Evolutionary conservation across 345 rosid species (phyloP).

Genomic region (Pelargonium nanum): DNA sequence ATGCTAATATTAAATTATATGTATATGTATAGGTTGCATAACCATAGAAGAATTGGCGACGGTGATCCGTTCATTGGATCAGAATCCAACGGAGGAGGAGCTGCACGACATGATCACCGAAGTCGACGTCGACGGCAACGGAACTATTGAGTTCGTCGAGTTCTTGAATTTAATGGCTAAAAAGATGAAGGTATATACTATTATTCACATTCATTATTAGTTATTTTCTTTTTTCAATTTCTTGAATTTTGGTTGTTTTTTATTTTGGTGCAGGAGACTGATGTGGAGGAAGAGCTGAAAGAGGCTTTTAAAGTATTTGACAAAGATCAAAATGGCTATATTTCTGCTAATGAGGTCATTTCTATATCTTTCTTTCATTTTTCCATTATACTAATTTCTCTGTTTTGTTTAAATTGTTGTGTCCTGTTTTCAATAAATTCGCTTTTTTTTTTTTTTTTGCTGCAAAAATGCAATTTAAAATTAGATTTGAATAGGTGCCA

Average conservation of each 20-base stretch:
- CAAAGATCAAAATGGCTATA: conserved; percentile 21
- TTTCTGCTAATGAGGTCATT: conserved; percentile 17
- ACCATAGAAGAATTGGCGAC: conserved; percentile 18
- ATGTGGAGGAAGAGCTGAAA: conserved; percentile 20
- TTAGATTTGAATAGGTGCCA: no score
- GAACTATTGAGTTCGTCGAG: conserved; percentile 16
- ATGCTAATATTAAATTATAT: no score
- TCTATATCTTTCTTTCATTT: no score
- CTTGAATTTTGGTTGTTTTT: background rate
- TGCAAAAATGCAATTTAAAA: no score
- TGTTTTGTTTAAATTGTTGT: no score
- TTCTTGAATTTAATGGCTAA: conserved; percentile 19
- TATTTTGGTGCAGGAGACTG: conserved; percentile 8
- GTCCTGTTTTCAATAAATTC: no score
- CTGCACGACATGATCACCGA: conserved; percentile 17
- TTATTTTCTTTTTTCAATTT: background rate
- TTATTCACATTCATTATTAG: background rate
- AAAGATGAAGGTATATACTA: conserved; percentile 13
- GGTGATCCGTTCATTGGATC: conserved; percentile 19
- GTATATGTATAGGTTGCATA: conserved; percentile 13
- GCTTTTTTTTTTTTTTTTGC: no score
- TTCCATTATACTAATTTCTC: no score
- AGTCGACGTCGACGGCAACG: conserved; percentile 17
- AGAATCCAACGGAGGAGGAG: conserved; percentile 16
- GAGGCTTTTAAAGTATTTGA: conserved; percentile 22